Evolutionary conservation across 2,329 filamentous ascomycete species (phyloP), one percentile per base, ranked within the genome.

Genomic region (Rhytidhysteron rufulum): DNA sequence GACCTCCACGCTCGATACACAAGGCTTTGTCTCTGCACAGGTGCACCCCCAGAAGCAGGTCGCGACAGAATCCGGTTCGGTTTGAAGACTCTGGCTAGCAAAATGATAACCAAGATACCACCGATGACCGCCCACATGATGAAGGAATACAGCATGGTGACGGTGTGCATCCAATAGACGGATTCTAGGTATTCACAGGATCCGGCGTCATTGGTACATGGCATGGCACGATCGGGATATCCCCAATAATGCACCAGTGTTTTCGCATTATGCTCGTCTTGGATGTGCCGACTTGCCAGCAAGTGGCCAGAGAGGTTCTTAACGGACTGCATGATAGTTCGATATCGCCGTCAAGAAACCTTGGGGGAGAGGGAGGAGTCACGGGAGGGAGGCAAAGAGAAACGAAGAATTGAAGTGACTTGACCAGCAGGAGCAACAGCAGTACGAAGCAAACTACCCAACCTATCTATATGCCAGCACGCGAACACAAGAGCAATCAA

Each of bases 171-270:
- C 39, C 65, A 63, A 49, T 79, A 79, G 16, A 77, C 72, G 2
- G 62, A 63, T 48, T 77, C 73, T 5, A 78, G 63, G 51, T 81
- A 82, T 31, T 65, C 72, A 51, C 78, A 82, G 3, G 74, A 74
- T 2, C 75, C 77, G 1, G 62, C 51, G 55, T 80, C 77, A 37
- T 70, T 78, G 11, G 67, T 72, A 54, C 78, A 81, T 21, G 77
- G 78, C 0, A 79, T 34, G 2, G 70, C 65, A 22, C 75, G 68
- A 31, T 64, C 62, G 4, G 65, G 58, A 53, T 80, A 80, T 1
- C 73, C 78, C 76, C 76, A 81, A 47, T 79, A 74, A 32, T 61
- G 62, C 50, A 67, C 64, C 17, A 69, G 33, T 11, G 33, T 35
- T 5, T 44, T 33, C 13, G 62, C 68, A 21, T 62, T 60, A 44